Evolutionary conservation across 306 rosid genomes (phyloP).

Genomic region (Sindora glabra): DNA sequence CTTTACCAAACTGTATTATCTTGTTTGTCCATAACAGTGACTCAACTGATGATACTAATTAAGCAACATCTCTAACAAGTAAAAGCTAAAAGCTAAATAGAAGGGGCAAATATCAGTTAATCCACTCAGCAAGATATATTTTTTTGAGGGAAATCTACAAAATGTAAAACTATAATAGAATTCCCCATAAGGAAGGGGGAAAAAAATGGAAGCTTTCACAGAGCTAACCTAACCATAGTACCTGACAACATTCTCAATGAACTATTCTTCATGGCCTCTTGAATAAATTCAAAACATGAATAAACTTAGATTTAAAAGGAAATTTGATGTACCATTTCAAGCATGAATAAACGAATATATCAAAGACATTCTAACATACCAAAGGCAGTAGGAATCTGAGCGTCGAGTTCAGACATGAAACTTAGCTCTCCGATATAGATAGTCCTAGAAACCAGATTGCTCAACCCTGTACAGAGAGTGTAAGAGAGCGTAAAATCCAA

Average conservation of each 20-base stretch:
- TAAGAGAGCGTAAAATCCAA: no score
- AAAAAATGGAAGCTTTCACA: neutral
- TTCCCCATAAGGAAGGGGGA: neutral
- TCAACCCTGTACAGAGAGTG: slow-evolving; percentile 25
- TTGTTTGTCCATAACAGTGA: neutral
- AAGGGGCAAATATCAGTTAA: neutral
- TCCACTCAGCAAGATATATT: no score
- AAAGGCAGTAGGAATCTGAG: slow-evolving; percentile 62
- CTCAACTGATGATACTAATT: neutral
- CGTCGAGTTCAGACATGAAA: slow-evolving; percentile 82
- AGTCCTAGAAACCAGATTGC: slow-evolving; percentile 35
- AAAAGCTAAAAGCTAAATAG: neutral
- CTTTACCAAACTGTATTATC: neutral
- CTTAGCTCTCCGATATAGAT: slow-evolving; percentile 27
- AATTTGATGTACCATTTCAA: no score
- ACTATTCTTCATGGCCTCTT: neutral
- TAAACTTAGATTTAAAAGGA: no score
- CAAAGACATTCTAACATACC: slow-evolving; percentile 32
- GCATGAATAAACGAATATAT: no score
- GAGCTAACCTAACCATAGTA: neutral
- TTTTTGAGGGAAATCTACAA: no score
- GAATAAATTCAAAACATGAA: neutral
- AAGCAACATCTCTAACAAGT: neutral
- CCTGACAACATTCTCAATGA: neutral
- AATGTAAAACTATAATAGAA: neutral